Evolutionary conservation across 2,329 filamentous ascomycete species (phyloP), one percentile per base, ranked within the genome.

Genomic region (Colletotrichum trifolii): DNA sequence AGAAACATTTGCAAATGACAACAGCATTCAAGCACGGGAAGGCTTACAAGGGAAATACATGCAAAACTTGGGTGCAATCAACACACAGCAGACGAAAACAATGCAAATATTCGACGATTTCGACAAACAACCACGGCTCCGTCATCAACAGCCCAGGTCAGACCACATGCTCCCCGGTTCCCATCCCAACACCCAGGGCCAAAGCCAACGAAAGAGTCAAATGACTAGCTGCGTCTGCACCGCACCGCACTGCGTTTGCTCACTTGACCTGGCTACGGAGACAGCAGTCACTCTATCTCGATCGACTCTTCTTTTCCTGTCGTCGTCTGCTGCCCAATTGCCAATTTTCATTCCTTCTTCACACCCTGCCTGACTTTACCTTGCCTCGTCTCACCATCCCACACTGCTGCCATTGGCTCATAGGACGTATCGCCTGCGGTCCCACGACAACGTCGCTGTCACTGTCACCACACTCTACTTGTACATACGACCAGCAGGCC

Each of bases 81-180:
- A 42, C 38, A 54, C 33, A 49, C n/a, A 35, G 38, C 15, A 52
- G 49, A 55, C 33, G 25, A 60, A 55, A 54, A 40, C 46, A 57
- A 60, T 60, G 56, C 56, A 11, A 58, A 58, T 9, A 8, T 39
- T 36, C 46, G 43, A 25, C 25, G 25, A 25, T 4, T 25, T 25
- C 46, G 12, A 13, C n/a, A 58, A 58, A 63, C 58, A 52, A 62
- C 52, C 50, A 52, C 11, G 52, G 45, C 47, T 56, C 57, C 47
- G 62, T 65, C 58, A 66, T 63, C 63, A 63, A 63, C 63, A 34
- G 52, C 52, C n/a, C 52, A 52, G 63, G 58, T 66, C 53, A 66
- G 63, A 66, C 63, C 63, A 66, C 47, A 57, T 63, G 50, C 62
- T 65, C 62, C 53, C 62, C 53, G 47, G 63, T 66, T 66, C 47